phyloP scores from a whole-genome alignment of 164 flowering plant species.

The Magnolia kwangsiensis region DNA sequence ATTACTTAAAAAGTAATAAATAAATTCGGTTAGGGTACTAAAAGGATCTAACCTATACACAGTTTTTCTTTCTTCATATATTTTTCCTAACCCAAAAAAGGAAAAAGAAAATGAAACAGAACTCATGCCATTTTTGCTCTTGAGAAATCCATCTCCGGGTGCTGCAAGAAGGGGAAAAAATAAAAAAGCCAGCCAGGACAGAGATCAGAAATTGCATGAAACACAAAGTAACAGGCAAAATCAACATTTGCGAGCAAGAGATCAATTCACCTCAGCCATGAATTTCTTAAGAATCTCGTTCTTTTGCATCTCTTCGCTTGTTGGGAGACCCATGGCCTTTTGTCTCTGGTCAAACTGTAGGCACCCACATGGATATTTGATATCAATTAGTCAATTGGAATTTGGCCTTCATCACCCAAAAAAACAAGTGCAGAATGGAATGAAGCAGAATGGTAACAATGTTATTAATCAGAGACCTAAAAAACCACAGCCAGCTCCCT shows the following conservation, averaged over 20 bases:
- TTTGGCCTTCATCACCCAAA: too few species aligned
- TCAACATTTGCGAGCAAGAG: not conserved
- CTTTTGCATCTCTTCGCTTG: conserved; percentile 87
- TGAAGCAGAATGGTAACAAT: too few species aligned
- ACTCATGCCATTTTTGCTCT: conserved; percentile 44
- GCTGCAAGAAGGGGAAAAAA: conserved; percentile 41
- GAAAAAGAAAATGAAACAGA: not conserved
- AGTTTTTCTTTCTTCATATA: too few species aligned
- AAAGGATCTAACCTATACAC: too few species aligned
- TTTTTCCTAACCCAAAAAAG: too few species aligned
- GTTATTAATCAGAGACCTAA: too few species aligned
- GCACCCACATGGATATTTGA: not conserved
- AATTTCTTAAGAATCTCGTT: conserved; percentile 84
- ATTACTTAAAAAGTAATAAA: too few species aligned
- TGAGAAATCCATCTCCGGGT: conserved; percentile 93
- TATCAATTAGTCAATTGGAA: too few species aligned
- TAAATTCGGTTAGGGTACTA: too few species aligned
- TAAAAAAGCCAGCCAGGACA: not conserved
- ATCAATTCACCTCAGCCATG: conserved; percentile 69
- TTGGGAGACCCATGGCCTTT: conserved; percentile 88
- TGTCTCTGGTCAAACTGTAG: conserved; percentile 92
- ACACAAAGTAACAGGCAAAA: not conserved
- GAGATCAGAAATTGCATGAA: not conserved
- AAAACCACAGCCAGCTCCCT: too few species aligned
- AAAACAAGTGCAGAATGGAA: too few species aligned